Percentiles rank a stretch among this genome's conserved stretches.
These are phyloP conservation scores for Nadsonia fulvescens DNA, from an alignment of 805 yeast species.

Conservation along the genomic window DNA sequence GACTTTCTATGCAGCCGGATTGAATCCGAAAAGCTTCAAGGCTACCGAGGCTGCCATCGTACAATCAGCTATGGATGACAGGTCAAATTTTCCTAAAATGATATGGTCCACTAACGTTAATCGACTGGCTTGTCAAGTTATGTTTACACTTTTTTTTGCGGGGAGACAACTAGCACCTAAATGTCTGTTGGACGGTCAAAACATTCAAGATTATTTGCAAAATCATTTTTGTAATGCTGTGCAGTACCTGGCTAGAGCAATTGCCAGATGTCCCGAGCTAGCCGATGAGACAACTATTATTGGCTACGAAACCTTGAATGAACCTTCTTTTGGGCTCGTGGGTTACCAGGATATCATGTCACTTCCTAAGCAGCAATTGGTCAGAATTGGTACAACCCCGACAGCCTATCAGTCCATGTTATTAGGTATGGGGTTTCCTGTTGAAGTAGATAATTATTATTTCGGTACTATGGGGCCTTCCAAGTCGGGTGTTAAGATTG, in stretches of 20 bases:
- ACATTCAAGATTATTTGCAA: constrained; percentile 68
- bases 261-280: constrained; percentile 24
- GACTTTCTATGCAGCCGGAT: constrained; percentile 80
- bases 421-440: constrained; percentile 58
- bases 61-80: constrained; percentile 37
- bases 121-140: constrained; percentile 56
- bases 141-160: constrained; percentile 75
- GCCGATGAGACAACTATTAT: constrained; percentile 34
- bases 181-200: constrained; percentile 45
- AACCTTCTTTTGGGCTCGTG: constrained; percentile 62
- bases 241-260: constrained; percentile 24
- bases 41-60: constrained; percentile 59
- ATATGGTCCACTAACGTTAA: constrained; percentile 79
- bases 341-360: constrained; percentile 38
- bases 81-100: constrained; percentile 51
- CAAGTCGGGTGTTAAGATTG: constrained; percentile 31
- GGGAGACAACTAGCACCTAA: constrained; percentile 65
- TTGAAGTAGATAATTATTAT: constrained; percentile 47
- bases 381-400: constrained; percentile 66
- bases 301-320: constrained; percentile 78
- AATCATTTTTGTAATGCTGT: constrained; percentile 39
- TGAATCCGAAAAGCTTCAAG: constrained; percentile 53
- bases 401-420: constrained; percentile 52
- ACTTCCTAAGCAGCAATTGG: constrained; percentile 40
- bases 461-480: constrained; percentile 55